Percentiles rank a stretch among this genome's conserved stretches.
phyloP scores from a whole-genome alignment of 1,284 basidiomycete genomes.

The Marasmius tenuissimus region DNA sequence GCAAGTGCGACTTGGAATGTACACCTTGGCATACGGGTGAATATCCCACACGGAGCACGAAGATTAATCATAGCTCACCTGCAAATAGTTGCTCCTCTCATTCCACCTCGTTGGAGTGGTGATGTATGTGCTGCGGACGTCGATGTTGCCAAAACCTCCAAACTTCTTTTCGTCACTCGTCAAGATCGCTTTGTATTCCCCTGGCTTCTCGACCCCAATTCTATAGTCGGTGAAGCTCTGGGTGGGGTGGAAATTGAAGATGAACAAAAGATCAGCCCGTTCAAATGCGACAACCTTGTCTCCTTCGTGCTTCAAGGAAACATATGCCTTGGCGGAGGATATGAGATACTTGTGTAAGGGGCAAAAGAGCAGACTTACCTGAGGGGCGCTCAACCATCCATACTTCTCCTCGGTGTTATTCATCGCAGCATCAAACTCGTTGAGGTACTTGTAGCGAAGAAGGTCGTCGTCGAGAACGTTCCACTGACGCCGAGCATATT shows the following conservation, averaged over 20 bases:
- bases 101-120: slow-evolving; percentile 94
- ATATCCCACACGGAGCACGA: slow-evolving; percentile 7
- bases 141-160: slow-evolving; percentile 87
- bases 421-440: slow-evolving; percentile 94
- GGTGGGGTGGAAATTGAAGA: slow-evolving; percentile 95
- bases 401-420: slow-evolving; percentile 81
- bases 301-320: slow-evolving; percentile 89
- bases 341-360: slow-evolving; percentile 11
- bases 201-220: slow-evolving; percentile 83
- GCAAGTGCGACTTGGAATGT: slow-evolving; percentile 74
- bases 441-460: slow-evolving; percentile 90
- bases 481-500: slow-evolving; percentile 95
- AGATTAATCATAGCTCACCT: slow-evolving; percentile 48
- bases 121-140: slow-evolving; percentile 64
- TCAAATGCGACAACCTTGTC: slow-evolving; percentile 96
- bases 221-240: slow-evolving; percentile 92
- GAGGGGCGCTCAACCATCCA: slow-evolving; percentile 84
- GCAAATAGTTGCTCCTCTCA: slow-evolving; percentile 82
- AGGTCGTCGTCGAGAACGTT: slow-evolving; percentile 87
- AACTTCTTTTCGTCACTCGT: slow-evolving; percentile 86
- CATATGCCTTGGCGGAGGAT: slow-evolving; percentile 65
- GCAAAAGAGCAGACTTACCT: slow-evolving; percentile 43
- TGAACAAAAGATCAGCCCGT: slow-evolving; percentile 88
- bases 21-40: slow-evolving; percentile 54
- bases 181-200: slow-evolving; percentile 85